Conservation (phyloP, 176 grass and related monocot species). For the Thinopyrum elongatum region DNA sequence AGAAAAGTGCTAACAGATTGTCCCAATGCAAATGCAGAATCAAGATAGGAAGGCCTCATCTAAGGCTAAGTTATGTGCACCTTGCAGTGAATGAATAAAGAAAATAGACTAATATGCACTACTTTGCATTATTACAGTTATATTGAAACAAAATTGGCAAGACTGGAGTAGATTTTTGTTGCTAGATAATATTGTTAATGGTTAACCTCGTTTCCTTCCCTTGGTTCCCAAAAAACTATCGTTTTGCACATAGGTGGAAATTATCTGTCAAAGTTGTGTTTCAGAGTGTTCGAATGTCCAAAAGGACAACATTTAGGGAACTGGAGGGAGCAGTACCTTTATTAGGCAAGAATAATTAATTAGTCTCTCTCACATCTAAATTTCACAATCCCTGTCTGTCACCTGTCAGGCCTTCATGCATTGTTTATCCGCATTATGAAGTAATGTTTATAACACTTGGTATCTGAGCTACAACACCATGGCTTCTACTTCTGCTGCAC, state of each 20-base stretch:
- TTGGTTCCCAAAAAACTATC: neutral
- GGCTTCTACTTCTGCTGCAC: neutral
- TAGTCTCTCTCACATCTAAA: neutral
- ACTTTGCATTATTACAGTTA: neutral
- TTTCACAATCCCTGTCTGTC: too few species aligned
- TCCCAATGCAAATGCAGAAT: neutral
- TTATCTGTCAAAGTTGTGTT: neutral
- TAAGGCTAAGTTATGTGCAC: neutral
- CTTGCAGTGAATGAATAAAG: neutral
- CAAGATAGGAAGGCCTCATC: neutral
- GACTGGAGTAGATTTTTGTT: neutral
- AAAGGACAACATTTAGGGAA: neutral
- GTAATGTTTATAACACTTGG: conserved; percentile 1
- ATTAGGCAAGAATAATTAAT: neutral
- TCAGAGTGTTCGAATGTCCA: neutral
- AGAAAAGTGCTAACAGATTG: neutral
- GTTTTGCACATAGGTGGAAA: neutral
- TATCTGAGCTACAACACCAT: neutral
- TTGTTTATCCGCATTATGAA: neutral
- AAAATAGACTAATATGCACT: neutral
- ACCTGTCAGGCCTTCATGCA: neutral
- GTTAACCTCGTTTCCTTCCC: neutral
- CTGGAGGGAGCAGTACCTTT: neutral
- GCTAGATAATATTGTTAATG: neutral
- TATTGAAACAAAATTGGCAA: neutral